phyloP scores from a whole-genome alignment of 257 asterid species.

The Scutellaria minor region DNA sequence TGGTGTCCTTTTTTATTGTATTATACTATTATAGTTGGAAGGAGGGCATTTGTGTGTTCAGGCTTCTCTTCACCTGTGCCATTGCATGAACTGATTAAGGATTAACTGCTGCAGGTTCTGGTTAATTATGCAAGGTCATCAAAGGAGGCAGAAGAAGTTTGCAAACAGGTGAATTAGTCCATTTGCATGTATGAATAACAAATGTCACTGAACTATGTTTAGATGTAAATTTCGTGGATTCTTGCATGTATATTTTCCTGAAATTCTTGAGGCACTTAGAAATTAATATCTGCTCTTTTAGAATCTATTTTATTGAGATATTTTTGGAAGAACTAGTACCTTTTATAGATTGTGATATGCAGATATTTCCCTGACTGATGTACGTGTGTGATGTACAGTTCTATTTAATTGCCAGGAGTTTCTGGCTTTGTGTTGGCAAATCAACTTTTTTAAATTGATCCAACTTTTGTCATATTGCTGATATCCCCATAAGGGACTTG shows the following conservation, averaged over 20 bases:
- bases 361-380: not conserved
- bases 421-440: not conserved
- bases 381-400: not conserved
- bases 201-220: not conserved
- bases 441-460: slow-evolving; percentile 13
- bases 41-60: not conserved
- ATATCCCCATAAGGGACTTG: slow-evolving; percentile 15
- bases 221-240: not conserved
- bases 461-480: slow-evolving; percentile 8
- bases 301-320: not conserved
- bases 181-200: not conserved
- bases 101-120: slow-evolving; percentile 66
- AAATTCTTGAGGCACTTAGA: not conserved
- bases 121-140: slow-evolving; percentile 96
- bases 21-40: not conserved
- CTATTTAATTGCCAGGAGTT: not conserved
- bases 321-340: not conserved
- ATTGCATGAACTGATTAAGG: slow-evolving; percentile 29
- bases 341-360: slow-evolving; percentile 15
- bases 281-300: not conserved
- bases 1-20: not conserved
- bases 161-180: slow-evolving; percentile 57
- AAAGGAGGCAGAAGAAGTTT: slow-evolving; percentile 94
- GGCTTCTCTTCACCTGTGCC: not conserved
- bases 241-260: not conserved